A percentile compares a stretch with the other conserved stretches of the same genome.
Evolutionary conservation across 1,139 yeast genomes (phyloP).

Genomic region (Pichia norvegensis): DNA sequence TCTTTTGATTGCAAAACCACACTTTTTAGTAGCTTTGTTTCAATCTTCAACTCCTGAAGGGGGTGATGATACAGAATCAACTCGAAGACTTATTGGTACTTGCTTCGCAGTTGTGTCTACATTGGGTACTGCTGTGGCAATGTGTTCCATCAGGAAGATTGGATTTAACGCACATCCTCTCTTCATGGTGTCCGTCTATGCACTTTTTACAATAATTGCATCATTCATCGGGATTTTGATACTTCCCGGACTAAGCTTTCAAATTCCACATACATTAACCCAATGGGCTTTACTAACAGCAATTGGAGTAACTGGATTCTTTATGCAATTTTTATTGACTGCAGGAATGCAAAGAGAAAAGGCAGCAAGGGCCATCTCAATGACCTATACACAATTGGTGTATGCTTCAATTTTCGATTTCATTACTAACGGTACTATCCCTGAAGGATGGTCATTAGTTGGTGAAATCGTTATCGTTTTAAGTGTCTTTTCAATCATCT

Average conservation of each 20-base stretch:
- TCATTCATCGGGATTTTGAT: slow-evolving; percentile 51
- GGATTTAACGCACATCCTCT: slow-evolving; percentile 77
- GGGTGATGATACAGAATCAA: slow-evolving; percentile 10
- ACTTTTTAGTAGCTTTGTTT: slow-evolving; percentile 43
- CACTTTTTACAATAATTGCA: slow-evolving; percentile 50
- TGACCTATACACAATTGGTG: slow-evolving; percentile 67
- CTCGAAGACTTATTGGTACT: slow-evolving; percentile 43
- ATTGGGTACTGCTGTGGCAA: slow-evolving; percentile 62
- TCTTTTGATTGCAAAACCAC: slow-evolving; percentile 71
- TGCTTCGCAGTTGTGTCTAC: slow-evolving; percentile 63
- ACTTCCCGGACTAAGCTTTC: slow-evolving; percentile 54
- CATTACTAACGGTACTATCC: slow-evolving; percentile 63
- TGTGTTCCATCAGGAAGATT: slow-evolving; percentile 63
- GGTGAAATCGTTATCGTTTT: slow-evolving; percentile 65
- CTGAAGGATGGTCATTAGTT: slow-evolving; percentile 56
- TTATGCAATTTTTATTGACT: slow-evolving; percentile 71
- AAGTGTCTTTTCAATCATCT: slow-evolving; percentile 55
- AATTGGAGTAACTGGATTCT: slow-evolving; percentile 72
- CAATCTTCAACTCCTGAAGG: slow-evolving; percentile 8
- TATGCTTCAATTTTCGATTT: slow-evolving; percentile 78
- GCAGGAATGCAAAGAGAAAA: slow-evolving; percentile 78
- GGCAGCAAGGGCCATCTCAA: slow-evolving; percentile 71
- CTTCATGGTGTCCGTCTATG: slow-evolving; percentile 68
- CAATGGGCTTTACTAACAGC: slow-evolving; percentile 60
- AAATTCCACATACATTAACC: slow-evolving; percentile 45